These are phyloP conservation scores for Scutellaria galericulata DNA, from an alignment of 257 asterid species.

Conservation along the genomic window DNA sequence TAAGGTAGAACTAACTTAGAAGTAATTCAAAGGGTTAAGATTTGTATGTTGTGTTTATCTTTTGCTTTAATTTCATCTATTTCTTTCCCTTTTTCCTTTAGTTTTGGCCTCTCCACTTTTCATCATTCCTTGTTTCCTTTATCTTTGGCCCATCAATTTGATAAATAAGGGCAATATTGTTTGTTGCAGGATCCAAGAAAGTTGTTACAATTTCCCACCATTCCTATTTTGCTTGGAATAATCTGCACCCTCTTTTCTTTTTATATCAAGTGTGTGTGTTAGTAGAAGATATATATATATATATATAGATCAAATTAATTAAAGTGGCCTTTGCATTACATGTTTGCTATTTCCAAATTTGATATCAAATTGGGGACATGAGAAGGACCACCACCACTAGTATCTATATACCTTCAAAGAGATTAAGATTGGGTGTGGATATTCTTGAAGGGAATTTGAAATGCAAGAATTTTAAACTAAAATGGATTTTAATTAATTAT, in stretches of 20 bases:
- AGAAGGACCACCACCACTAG: conserved; percentile 33
- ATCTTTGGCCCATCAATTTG: conserved; percentile 56
- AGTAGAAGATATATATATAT: not conserved
- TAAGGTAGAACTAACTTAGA: not conserved
- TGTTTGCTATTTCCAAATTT: not conserved
- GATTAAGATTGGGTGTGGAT: not conserved
- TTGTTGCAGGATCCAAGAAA: conserved; percentile 76
- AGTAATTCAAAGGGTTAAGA: too few species aligned
- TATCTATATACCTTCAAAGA: conserved; percentile 1
- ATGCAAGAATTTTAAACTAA: too few species aligned
- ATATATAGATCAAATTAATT: conserved; percentile 13
- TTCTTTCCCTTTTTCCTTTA: conserved; percentile 45
- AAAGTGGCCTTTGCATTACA: not conserved
- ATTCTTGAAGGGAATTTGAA: too few species aligned
- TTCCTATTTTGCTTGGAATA: not conserved
- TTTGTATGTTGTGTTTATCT: not conserved
- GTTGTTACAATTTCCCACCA: conserved; percentile 51
- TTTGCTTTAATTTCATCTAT: conserved; percentile 38
- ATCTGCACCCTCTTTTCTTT: conserved; percentile 3
- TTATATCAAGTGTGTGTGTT: not conserved
- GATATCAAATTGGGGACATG: conserved; percentile 24
- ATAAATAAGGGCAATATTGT: conserved; percentile 35
- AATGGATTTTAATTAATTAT: too few species aligned
- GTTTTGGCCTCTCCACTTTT: conserved; percentile 50
- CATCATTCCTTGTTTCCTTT: conserved; percentile 75